phyloP scores from a whole-genome alignment of 1,284 basidiomycete genomes.

The Ceratobasidium theobromae region DNA sequence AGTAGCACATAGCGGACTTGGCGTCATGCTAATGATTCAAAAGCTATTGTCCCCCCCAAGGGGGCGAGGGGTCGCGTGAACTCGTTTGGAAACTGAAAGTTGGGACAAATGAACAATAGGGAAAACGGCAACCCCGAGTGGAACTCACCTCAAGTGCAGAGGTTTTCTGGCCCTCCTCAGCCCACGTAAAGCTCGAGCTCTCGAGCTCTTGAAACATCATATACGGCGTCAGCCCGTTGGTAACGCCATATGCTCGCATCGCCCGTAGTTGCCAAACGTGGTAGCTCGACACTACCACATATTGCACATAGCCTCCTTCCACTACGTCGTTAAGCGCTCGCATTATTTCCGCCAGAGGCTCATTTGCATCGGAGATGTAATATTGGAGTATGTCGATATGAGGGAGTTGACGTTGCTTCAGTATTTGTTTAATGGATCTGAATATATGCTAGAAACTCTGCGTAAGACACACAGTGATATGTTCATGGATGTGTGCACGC shows the following conservation, averaged over 20 bases:
- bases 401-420: background rate
- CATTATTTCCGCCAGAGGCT: conserved; percentile 23
- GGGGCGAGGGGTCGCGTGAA: background rate
- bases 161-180: background rate
- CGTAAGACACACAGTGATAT: background rate
- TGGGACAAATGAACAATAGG: too few species aligned
- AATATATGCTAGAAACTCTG: conserved; percentile 16
- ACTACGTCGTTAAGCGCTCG: conserved; percentile 16
- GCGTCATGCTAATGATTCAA: background rate
- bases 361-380: background rate
- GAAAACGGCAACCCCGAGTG: background rate
- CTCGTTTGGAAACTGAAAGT: too few species aligned
- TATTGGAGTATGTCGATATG: conserved; percentile 24
- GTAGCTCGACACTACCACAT: conserved; percentile 14
- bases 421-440: conserved; percentile 13
- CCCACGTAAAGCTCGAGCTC: background rate
- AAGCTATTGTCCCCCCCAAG: background rate
- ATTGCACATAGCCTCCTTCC: conserved; percentile 20
- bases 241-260: conserved; percentile 5
- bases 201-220: conserved; percentile 6
- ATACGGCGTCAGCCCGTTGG: conserved; percentile 5
- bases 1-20: too few species aligned
- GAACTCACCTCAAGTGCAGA: background rate
- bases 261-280: conserved; percentile 17
- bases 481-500: background rate